These are phyloP conservation scores for Inonotus hispidus DNA, from an alignment of 1,284 basidiomycete genomes.

Conservation along the genomic window DNA sequence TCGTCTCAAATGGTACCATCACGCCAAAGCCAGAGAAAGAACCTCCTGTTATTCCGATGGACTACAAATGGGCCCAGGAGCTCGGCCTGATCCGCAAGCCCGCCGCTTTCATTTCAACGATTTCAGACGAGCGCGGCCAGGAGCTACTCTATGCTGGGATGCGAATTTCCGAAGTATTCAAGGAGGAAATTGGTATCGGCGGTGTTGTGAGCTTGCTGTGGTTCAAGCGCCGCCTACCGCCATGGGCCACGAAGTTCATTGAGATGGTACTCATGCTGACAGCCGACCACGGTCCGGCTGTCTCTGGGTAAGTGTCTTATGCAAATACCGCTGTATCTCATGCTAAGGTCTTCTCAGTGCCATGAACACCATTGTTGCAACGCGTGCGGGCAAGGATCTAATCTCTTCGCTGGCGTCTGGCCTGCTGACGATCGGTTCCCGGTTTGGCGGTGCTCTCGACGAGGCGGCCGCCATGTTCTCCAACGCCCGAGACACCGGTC, in stretches of 20 bases:
- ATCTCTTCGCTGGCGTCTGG: slow-evolving; percentile 96
- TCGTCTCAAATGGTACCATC: slow-evolving; percentile 72
- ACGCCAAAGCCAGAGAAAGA: slow-evolving; percentile 76
- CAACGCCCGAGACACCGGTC: slow-evolving; percentile 81
- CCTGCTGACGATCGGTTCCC: slow-evolving; percentile 95
- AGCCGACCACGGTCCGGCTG: slow-evolving; percentile 96
- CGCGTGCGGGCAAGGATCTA: slow-evolving; percentile 97
- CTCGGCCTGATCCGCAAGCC: slow-evolving; percentile 98
- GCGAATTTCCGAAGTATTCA: slow-evolving; percentile 98
- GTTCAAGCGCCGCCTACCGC: slow-evolving; percentile 92
- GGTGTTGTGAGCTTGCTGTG: slow-evolving; percentile 95
- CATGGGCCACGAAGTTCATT: slow-evolving; percentile 92
- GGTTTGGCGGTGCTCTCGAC: slow-evolving; percentile 99
- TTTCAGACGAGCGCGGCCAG: slow-evolving; percentile 98
- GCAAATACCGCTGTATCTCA: not conserved
- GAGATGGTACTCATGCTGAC: slow-evolving; percentile 99
- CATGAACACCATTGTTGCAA: slow-evolving; percentile 99
- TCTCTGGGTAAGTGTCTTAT: slow-evolving; percentile 52
- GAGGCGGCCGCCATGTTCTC: slow-evolving; percentile 97
- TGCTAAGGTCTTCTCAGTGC: slow-evolving; percentile 49
- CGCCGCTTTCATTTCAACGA: slow-evolving; percentile 98
- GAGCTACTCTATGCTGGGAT: slow-evolving; percentile 98
- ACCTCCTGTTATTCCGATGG: slow-evolving; percentile 96
- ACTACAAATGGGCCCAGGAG: slow-evolving; percentile 99
- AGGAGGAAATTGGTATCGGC: slow-evolving; percentile 94